phyloP scores from a whole-genome alignment of 805 yeast species.

The Komagataella pastoris region DNA sequence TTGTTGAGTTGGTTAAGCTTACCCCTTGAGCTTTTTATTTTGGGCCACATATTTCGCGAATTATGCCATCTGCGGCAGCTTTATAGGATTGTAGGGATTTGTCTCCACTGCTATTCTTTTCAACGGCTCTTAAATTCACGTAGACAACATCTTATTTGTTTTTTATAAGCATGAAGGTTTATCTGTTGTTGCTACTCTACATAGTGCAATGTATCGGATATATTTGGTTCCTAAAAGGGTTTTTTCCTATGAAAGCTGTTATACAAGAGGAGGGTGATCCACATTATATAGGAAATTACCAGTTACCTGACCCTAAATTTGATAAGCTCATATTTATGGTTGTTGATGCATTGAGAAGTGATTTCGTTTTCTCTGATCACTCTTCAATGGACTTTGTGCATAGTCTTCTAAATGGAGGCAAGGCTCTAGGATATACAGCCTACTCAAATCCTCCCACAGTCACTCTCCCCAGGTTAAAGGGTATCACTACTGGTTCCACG shows the following conservation, averaged over 20 bases:
- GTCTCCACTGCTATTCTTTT: not conserved
- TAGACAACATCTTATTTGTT: not conserved
- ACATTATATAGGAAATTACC: conserved; percentile 10
- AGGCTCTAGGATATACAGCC: conserved; percentile 83
- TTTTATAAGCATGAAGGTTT: conserved; percentile 6
- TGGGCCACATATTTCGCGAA: not conserved
- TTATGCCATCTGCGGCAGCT: not conserved
- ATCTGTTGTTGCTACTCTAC: conserved; percentile 9
- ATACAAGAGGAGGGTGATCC: conserved; percentile 41
- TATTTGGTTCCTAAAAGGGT: conserved; percentile 61
- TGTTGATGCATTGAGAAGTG: conserved; percentile 87
- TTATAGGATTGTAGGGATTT: no score
- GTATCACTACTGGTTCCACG: conserved; percentile 87
- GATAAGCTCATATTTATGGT: conserved; percentile 68
- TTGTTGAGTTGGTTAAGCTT: not conserved
- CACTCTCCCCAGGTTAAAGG: conserved; percentile 86
- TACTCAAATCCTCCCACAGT: conserved; percentile 94
- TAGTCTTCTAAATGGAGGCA: conserved; percentile 42
- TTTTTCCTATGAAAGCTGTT: conserved; percentile 81
- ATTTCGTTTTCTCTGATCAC: conserved; percentile 55
- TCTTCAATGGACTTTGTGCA: conserved; percentile 66
- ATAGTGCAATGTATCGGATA: conserved; percentile 37
- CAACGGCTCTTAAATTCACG: no score
- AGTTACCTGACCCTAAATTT: conserved; percentile 31
- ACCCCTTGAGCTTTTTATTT: not conserved